phyloP scores from a whole-genome alignment of 768 basidiomycete species.

The Hericium coralloides region DNA sequence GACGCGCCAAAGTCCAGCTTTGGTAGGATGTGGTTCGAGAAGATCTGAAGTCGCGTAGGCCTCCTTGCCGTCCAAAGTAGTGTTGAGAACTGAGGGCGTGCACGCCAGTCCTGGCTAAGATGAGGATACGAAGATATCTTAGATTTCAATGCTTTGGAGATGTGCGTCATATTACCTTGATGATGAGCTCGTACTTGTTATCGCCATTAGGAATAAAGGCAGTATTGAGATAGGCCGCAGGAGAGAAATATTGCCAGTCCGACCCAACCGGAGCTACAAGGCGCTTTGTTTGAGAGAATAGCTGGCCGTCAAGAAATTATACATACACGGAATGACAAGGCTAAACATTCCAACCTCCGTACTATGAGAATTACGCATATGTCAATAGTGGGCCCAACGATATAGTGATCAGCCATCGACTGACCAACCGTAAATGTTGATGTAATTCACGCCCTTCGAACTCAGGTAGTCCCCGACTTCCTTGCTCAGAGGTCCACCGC shows the following conservation, averaged over 20 bases:
- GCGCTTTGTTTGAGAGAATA: not conserved
- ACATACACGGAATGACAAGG: constrained; percentile 12
- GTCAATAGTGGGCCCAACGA: too few relatives aligned
- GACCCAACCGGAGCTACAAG: constrained; percentile 8
- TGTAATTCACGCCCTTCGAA: not conserved
- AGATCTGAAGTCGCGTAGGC: not conserved
- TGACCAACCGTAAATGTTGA: not conserved
- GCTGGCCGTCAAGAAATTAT: not conserved
- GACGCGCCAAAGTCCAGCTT: constrained; percentile 24
- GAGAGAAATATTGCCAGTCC: constrained; percentile 17
- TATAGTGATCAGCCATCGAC: not conserved
- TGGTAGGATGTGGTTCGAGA: not conserved
- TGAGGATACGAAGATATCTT: not conserved
- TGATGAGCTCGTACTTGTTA: constrained; percentile 14
- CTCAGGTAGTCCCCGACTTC: not conserved
- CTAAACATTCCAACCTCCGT: constrained; percentile 16
- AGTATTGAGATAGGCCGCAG: constrained; percentile 10
- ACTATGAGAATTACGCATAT: not conserved
- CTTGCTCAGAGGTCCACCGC: not conserved
- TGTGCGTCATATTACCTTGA: constrained; percentile 6
- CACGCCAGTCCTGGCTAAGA: not conserved
- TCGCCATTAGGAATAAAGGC: constrained; percentile 12
- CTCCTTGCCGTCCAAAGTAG: not conserved
- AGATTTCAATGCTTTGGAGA: not conserved
- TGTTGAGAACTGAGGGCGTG: not conserved